Percentiles rank a stretch among this genome's conserved stretches.
Conservation (phyloP, 106 monocot genomes). For the Ottelia alismoides region DNA sequence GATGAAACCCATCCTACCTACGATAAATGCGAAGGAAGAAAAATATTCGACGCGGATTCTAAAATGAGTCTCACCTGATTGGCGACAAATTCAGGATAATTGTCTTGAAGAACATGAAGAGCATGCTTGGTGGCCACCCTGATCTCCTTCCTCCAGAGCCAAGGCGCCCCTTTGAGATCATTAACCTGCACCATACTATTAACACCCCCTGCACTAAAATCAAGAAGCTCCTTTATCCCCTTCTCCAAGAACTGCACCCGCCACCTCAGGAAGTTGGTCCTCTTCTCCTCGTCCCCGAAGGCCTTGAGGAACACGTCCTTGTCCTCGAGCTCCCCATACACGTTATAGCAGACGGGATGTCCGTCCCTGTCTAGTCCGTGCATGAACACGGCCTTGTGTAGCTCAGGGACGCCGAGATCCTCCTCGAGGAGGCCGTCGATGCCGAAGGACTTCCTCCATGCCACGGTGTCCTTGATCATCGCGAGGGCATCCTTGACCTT, state of each 20-base stretch:
- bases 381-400: conserved; percentile 29
- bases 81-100: conserved; percentile 50
- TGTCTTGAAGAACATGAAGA: conserved; percentile 33
- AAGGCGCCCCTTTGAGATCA: conserved; percentile 37
- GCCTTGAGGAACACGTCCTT: conserved; percentile 34
- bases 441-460: conserved; percentile 23
- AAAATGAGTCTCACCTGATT: conserved; percentile 21
- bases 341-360: conserved; percentile 57
- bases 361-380: conserved; percentile 31
- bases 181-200: conserved; percentile 49
- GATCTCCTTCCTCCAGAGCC: conserved; percentile 27
- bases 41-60: too few relatives aligned
- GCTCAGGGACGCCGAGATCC: conserved; percentile 21
- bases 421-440: conserved; percentile 19
- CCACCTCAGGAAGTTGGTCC: conserved; percentile 43
- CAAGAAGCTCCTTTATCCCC: conserved; percentile 32
- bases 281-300: conserved; percentile 37
- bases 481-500: conserved; percentile 24
- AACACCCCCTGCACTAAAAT: conserved; percentile 27
- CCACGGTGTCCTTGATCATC: conserved; percentile 15
- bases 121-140: conserved; percentile 30
- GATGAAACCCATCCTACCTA: too few relatives aligned
- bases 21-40: too few relatives aligned
- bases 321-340: conserved; percentile 46
- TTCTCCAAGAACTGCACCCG: conserved; percentile 46